Evolutionary conservation across 2,329 filamentous ascomycete species (phyloP).

Genomic region (Cordyceps javanica): DNA sequence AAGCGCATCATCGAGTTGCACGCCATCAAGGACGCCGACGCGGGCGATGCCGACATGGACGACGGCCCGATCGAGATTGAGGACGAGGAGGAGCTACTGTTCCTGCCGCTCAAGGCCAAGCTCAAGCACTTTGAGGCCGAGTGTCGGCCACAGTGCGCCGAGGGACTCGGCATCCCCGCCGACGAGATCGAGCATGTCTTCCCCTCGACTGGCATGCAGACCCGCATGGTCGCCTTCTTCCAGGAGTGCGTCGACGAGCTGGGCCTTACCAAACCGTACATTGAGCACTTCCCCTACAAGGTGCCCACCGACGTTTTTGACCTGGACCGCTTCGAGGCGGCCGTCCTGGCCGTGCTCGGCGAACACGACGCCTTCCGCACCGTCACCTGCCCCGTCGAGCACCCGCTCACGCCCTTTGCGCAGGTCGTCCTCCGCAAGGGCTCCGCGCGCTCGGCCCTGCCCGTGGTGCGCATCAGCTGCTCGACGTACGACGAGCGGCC

Average conservation of each 20-base stretch:
- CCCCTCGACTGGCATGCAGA: constrained; percentile 10
- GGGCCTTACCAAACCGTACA: constrained; percentile 4
- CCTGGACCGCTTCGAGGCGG: constrained; percentile 12
- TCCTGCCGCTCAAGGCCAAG: constrained; percentile 6
- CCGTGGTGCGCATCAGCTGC: constrained; percentile 10
- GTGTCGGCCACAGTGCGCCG: constrained; percentile 7
- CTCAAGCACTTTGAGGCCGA: constrained; percentile 11
- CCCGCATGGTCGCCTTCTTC: constrained; percentile 12
- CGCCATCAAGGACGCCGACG: background rate
- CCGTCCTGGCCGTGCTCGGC: constrained; percentile 11
- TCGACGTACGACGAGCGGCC: constrained; percentile 6
- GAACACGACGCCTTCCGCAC: constrained; percentile 15
- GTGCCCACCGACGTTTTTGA: constrained; percentile 9
- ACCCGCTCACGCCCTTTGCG: constrained; percentile 14
- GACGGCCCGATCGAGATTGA: constrained; percentile 9
- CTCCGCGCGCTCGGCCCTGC: background rate
- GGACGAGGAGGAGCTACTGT: constrained; percentile 11
- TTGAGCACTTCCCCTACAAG: constrained; percentile 15
- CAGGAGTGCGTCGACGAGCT: constrained; percentile 10
- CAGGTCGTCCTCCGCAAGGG: constrained; percentile 9
- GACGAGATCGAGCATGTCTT: constrained; percentile 12
- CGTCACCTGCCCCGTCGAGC: constrained; percentile 10
- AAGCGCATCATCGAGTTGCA: constrained; percentile 4
- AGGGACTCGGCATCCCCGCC: constrained; percentile 1
- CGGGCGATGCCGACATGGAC: background rate